These are phyloP conservation scores for Candida manassasensis DNA, from an alignment of 805 yeast genomes.

Conservation along the genomic window DNA sequence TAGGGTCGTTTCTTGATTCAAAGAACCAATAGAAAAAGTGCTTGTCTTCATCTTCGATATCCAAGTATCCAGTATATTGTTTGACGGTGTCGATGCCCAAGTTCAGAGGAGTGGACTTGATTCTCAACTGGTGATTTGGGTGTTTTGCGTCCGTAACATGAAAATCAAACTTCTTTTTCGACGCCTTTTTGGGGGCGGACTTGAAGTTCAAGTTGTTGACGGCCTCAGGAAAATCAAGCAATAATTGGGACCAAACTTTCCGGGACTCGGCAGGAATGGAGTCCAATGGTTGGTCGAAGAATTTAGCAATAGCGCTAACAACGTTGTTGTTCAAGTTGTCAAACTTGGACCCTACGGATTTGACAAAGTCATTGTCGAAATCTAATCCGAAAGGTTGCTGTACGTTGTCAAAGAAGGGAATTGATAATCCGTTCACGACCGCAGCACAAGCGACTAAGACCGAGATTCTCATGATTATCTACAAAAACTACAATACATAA, in stretches of 20 bases:
- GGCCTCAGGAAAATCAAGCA: constrained; percentile 54
- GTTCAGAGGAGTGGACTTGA: constrained; percentile 52
- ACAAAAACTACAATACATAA: constrained; percentile 1
- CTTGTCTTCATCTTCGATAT: constrained; percentile 68
- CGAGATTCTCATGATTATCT: constrained; percentile 16
- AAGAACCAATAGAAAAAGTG: constrained; percentile 45
- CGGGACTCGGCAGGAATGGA: constrained; percentile 46
- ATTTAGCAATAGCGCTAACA: constrained; percentile 45
- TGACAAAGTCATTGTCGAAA: constrained; percentile 6
- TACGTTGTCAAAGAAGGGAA: constrained; percentile 18
- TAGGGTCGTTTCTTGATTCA: constrained; percentile 41
- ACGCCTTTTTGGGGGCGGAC: constrained; percentile 45
- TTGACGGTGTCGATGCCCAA: constrained; percentile 79
- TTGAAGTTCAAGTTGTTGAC: constrained; percentile 45
- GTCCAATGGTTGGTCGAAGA: constrained; percentile 48
- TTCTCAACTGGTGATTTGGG: constrained; percentile 54
- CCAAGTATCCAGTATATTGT: constrained; percentile 84
- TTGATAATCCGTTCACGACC: constrained; percentile 18
- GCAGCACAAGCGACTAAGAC: constrained; percentile 15
- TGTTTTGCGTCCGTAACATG: constrained; percentile 34
- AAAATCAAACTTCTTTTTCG: constrained; percentile 30
- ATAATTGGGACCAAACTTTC: constrained; percentile 59
- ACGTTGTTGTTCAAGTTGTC: constrained; percentile 28
- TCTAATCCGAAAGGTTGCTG: constrained; percentile 18
- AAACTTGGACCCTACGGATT: constrained; percentile 7